Base-by-base conservation (phyloP, 129 eudicot species). In the Pulicaria dysenterica region DNA sequence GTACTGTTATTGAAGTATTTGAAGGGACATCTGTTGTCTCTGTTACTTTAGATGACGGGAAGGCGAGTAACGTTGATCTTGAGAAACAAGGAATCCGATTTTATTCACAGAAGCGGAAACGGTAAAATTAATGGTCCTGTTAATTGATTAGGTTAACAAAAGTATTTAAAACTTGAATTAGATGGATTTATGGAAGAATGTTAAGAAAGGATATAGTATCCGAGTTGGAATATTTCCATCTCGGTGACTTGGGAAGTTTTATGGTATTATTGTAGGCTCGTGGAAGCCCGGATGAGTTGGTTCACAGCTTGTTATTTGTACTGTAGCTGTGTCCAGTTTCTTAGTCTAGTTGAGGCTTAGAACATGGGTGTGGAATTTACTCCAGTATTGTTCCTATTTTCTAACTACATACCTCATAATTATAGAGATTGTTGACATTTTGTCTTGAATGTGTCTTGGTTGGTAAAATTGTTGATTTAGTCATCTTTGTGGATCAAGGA, bases 71-170 rank as follows among this genome's bases (percentile, higher is more conserved):
- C 12, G 77, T 82, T 34, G 96, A 91, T 71, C 90, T 91, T 56
- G 90, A 82, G 65, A 91, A 84, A 80, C 92, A 91, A 67, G 95
- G 97, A 15, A 82, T 91, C 41, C 89, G 95, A 65, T 91, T 91
- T 64, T 83, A 82, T 58, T 83, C 90, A 40, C 82, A 86, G 69
- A 91, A 88, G 79, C 92, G 80, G 78, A 73, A 43, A 37, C 59
- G 77, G 46, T 73, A 53, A 60, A 49, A 19, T 73, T 48, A 13
- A 5, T 57, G 67, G 15, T 34, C 12, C 10, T 49, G 77, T 12
- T 60, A 60, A 40, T 38, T 37, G 24, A 46, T 41, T 38, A 17
- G 58, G 40, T 34, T 36, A 8, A 36, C 8, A 37, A 24, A 24
- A 24, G 31, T 0, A 24, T 24, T 24, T 24, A 24, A 24, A 31